These are phyloP conservation scores for Chaetomium cochliodes DNA, from an alignment of 495 filamentous ascomycete genomes.

Conservation along the genomic window DNA sequence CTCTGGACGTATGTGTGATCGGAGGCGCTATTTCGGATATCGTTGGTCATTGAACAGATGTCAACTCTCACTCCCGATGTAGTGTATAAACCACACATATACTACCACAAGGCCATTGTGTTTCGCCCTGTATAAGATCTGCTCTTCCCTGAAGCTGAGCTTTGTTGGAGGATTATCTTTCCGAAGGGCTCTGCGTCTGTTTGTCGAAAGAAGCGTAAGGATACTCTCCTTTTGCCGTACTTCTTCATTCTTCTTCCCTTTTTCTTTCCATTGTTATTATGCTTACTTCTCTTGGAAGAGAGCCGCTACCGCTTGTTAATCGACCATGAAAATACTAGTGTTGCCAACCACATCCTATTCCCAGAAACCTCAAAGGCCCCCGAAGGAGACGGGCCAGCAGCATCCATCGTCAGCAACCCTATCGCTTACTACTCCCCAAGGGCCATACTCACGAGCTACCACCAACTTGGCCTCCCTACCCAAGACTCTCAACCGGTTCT, in stretches of 20 bases:
- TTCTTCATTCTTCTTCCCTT: neutral
- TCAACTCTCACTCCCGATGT: neutral
- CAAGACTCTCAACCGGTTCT: too few species aligned
- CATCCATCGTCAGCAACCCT: neutral
- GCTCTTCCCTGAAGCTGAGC: too few species aligned
- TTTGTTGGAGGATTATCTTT: too few species aligned
- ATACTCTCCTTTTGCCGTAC: neutral
- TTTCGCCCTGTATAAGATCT: too few species aligned
- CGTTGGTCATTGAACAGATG: neutral
- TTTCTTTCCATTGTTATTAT: neutral
- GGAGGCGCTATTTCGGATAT: neutral
- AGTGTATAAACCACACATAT: neutral
- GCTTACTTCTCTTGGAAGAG: neutral
- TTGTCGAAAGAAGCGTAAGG: too few species aligned
- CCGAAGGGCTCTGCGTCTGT: too few species aligned
- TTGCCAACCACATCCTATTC: neutral
- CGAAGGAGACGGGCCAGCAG: too few species aligned
- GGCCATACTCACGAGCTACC: too few species aligned
- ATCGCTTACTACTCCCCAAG: neutral
- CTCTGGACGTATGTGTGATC: neutral
- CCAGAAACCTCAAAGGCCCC: neutral
- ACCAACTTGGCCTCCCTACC: too few species aligned
- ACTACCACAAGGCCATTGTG: too few species aligned
- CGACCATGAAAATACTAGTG: too few species aligned
- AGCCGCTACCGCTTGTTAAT: too few species aligned